phyloP scores from a whole-genome alignment of 768 basidiomycete species.

The Gelatoporia subvermispora region DNA sequence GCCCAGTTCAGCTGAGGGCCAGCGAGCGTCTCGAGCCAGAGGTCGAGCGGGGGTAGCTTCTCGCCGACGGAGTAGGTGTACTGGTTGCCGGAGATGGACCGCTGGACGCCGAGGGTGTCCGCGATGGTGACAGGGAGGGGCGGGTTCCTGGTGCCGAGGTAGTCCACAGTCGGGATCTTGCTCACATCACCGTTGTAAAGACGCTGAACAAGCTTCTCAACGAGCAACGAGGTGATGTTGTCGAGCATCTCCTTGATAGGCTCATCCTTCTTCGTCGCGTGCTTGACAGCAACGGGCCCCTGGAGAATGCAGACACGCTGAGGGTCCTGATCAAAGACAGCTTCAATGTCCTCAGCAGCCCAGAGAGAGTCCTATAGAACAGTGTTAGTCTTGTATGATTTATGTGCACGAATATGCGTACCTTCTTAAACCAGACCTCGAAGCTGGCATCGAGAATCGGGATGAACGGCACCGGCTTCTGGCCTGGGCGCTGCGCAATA shows the following conservation, averaged over 20 bases:
- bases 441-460: slow-evolving; percentile 90
- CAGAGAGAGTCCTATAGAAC: slow-evolving; percentile 82
- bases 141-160: slow-evolving; percentile 57
- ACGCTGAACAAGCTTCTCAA: slow-evolving; percentile 70
- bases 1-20: slow-evolving; percentile 85
- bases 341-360: slow-evolving; percentile 97
- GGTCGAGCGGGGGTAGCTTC: slow-evolving; percentile 49
- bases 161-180: slow-evolving; percentile 78
- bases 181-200: slow-evolving; percentile 73
- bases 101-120: slow-evolving; percentile 37
- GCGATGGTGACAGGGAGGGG: slow-evolving; percentile 31
- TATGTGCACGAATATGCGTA: slow-evolving; percentile 25
- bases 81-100: slow-evolving; percentile 36
- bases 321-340: slow-evolving; percentile 97
- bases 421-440: slow-evolving; percentile 99
- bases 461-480: slow-evolving; percentile 98
- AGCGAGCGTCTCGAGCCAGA: slow-evolving; percentile 83
- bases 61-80: slow-evolving; percentile 49
- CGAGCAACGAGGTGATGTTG: slow-evolving; percentile 75
- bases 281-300: slow-evolving; percentile 91
- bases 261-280: slow-evolving; percentile 84
- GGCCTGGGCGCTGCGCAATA: slow-evolving; percentile 91
- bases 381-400: slow-evolving; percentile 6
- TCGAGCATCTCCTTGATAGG: slow-evolving; percentile 91
- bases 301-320: slow-evolving; percentile 97